phyloP scores from a whole-genome alignment of 257 asterid genomes.

The Nicotiana sylvestris region DNA sequence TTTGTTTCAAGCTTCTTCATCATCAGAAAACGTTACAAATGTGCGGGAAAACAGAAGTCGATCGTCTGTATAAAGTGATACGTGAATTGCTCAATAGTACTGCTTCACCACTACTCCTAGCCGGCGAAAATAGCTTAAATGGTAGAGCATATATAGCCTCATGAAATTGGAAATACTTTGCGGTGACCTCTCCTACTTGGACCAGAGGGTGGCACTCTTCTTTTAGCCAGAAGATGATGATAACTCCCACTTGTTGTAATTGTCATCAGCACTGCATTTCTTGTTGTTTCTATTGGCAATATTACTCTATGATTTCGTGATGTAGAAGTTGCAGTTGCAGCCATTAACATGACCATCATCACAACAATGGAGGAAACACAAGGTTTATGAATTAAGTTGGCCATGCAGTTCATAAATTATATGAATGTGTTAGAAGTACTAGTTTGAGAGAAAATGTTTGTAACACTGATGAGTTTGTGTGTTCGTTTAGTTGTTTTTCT shows the following conservation, averaged over 20 bases:
- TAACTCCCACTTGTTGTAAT: background rate
- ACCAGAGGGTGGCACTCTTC: slow-evolving; percentile 12
- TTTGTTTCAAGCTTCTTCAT: background rate
- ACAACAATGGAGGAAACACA: background rate
- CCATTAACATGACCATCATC: slow-evolving; percentile 7
- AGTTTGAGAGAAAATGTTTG: background rate
- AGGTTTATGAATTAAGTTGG: background rate
- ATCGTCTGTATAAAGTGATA: too few species aligned
- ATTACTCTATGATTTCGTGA: background rate
- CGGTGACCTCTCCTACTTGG: slow-evolving; percentile 15
- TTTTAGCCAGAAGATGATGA: background rate
- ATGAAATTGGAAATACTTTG: background rate
- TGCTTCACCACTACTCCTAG: too few species aligned
- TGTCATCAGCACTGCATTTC: background rate
- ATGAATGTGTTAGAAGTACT: background rate
- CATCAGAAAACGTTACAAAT: background rate
- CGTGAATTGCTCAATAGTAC: too few species aligned
- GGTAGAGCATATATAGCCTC: too few species aligned
- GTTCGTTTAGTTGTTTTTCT: background rate
- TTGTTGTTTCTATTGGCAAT: background rate
- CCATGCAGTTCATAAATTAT: background rate
- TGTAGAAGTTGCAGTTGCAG: background rate
- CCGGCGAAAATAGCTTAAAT: too few species aligned
- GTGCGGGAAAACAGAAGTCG: too few species aligned
- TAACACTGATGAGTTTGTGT: background rate